These are phyloP conservation scores for Leccinum pellstonianum DNA, from an alignment of 768 basidiomycete species.

Conservation along the genomic window DNA sequence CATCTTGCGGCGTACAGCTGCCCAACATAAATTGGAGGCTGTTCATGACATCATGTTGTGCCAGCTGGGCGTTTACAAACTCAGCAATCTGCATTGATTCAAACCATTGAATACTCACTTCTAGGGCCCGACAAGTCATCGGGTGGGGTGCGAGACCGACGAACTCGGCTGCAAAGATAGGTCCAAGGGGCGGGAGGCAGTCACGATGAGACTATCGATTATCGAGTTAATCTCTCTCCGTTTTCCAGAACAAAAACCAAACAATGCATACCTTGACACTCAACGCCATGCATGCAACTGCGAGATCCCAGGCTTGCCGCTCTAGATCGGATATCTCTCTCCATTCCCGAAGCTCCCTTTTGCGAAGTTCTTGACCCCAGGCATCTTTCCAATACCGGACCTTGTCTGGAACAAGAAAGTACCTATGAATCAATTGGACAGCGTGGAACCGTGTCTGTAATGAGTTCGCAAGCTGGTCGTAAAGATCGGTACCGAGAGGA, in stretches of 20 bases:
- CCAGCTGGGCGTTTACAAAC: conserved; percentile 35
- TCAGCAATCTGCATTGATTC: not conserved
- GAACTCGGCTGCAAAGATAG: conserved; percentile 53
- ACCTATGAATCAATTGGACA: conserved; percentile 56
- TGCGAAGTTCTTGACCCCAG: not conserved
- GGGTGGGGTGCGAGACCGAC: conserved; percentile 47
- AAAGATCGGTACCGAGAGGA: conserved; percentile 28
- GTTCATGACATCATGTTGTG: conserved; percentile 55
- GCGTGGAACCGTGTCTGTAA: conserved; percentile 67
- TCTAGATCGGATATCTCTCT: conserved; percentile 10
- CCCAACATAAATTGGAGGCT: conserved; percentile 50
- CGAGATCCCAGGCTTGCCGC: conserved; percentile 55
- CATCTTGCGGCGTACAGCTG: conserved; percentile 47
- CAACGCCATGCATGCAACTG: conserved; percentile 56
- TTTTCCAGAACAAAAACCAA: not conserved
- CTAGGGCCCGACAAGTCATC: conserved; percentile 48
- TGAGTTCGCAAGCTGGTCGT: conserved; percentile 53
- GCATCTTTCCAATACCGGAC: conserved; percentile 11
- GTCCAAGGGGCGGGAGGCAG: conserved; percentile 52
- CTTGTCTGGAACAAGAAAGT: conserved; percentile 42
- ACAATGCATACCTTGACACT: conserved; percentile 52
- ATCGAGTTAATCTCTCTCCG: not conserved
- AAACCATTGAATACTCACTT: conserved; percentile 38
- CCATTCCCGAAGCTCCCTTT: not conserved
- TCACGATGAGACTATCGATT: conserved; percentile 58